phyloP scores from a whole-genome alignment of 2,329 filamentous ascomycete genomes.

The Phaeosphaeriaceae sp. region DNA sequence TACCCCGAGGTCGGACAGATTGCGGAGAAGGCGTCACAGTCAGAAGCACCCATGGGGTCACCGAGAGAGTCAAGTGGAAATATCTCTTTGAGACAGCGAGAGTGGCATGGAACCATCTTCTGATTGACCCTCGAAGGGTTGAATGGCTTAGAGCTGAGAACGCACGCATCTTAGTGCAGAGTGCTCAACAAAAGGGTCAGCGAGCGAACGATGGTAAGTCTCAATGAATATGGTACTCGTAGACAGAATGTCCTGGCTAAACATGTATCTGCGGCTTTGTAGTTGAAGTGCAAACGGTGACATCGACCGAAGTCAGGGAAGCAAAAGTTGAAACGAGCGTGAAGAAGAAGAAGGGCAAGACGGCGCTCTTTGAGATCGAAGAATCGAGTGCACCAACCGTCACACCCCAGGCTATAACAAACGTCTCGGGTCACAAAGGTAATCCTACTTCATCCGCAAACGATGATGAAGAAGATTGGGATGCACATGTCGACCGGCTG shows the following conservation, averaged over 20 bases:
- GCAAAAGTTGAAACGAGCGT: neutral
- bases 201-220: neutral
- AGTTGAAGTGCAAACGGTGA: conserved; percentile 2
- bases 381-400: neutral
- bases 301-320: conserved; percentile 3
- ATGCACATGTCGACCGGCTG: neutral
- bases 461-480: neutral
- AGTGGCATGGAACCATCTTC: conserved; percentile 23
- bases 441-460: neutral
- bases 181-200: neutral
- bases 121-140: conserved; percentile 10
- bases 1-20: neutral
- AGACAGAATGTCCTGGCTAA: neutral
- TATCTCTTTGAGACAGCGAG: conserved; percentile 28
- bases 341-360: conserved; percentile 1
- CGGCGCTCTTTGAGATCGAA: neutral
- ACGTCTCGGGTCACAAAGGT: neutral
- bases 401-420: neutral
- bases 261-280: neutral
- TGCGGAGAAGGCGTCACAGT: neutral
- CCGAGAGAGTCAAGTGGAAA: conserved; percentile 20
- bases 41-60: neutral
- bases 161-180: neutral
- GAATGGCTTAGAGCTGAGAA: conserved; percentile 1
- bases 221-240: too few relatives aligned